A percentile compares a stretch with the other conserved stretches of the same genome.
Evolutionary conservation across 1,284 basidiomycete species (phyloP).

Genomic region (Ganoderma leucocontextum): DNA sequence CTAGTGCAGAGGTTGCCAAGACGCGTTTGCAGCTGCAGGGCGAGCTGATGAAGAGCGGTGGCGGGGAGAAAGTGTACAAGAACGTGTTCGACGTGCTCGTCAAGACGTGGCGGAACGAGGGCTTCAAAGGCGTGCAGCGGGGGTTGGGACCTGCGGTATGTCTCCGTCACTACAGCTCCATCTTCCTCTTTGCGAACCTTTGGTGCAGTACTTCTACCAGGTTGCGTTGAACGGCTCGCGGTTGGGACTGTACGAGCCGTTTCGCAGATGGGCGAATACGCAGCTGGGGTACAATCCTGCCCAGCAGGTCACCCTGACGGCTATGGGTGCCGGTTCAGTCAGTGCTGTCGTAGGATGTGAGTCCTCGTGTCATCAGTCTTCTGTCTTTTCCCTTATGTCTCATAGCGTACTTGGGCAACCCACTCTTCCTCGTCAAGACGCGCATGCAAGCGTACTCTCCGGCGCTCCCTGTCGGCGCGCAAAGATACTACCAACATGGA

Average conservation of each 20-base stretch:
- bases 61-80: constrained; percentile 83
- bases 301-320: neutral
- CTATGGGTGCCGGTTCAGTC: neutral
- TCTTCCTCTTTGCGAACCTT: neutral
- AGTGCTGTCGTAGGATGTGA: neutral
- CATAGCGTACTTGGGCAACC: constrained; percentile 80
- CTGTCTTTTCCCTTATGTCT: neutral
- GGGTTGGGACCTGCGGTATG: constrained; percentile 89
- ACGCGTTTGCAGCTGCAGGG: neutral
- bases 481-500: constrained; percentile 82
- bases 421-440: constrained; percentile 96
- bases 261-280: neutral
- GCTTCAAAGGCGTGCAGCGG: constrained; percentile 88
- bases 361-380: neutral
- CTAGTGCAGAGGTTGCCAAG: neutral
- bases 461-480: constrained; percentile 86
- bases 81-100: constrained; percentile 86
- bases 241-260: neutral
- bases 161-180: constrained; percentile 30
- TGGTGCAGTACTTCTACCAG: neutral
- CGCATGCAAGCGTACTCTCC: constrained; percentile 96
- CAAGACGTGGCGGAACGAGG: constrained; percentile 95
- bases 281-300: neutral
- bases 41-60: neutral
- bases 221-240: neutral